A percentile compares a stretch with the other conserved stretches of the same genome.
phyloP scores from a whole-genome alignment of 495 filamentous ascomycete species.

The Aspergillus wentii region DNA sequence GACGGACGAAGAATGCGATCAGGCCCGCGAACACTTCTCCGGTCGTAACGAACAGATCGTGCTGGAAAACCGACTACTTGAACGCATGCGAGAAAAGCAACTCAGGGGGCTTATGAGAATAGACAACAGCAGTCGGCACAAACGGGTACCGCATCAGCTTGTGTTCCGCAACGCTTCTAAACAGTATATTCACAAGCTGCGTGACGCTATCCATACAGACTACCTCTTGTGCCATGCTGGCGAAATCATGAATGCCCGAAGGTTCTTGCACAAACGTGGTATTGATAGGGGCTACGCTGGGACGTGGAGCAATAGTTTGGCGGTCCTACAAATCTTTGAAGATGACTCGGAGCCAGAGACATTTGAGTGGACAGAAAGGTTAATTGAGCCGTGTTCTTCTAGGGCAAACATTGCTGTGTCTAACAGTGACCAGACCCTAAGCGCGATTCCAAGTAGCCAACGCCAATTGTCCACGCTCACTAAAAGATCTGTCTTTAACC shows the following conservation, averaged over 20 bases:
- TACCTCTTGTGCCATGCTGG: conserved; percentile 20
- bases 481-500: conserved; percentile 7
- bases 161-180: conserved; percentile 17
- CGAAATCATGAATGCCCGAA: conserved; percentile 23
- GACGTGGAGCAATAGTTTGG: conserved; percentile 23
- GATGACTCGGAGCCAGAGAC: conserved; percentile 1
- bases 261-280: conserved; percentile 20
- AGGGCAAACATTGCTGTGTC: too few relatives aligned
- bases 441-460: too few relatives aligned
- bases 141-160: conserved; percentile 14
- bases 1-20: conserved; percentile 11
- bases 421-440: too few relatives aligned
- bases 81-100: conserved; percentile 28
- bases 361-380: conserved; percentile 8
- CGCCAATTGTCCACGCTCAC: too few relatives aligned
- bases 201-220: conserved; percentile 6
- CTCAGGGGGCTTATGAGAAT: conserved; percentile 18
- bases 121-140: conserved; percentile 21
- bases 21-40: conserved; percentile 9
- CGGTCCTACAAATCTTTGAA: conserved; percentile 7
- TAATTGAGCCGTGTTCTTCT: too few relatives aligned
- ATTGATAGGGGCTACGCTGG: conserved; percentile 25
- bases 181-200: conserved; percentile 8
- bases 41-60: conserved; percentile 20
- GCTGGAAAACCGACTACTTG: conserved; percentile 21